phyloP scores from a whole-genome alignment of 139 green algal genomes.

The Ulvella scutata region DNA sequence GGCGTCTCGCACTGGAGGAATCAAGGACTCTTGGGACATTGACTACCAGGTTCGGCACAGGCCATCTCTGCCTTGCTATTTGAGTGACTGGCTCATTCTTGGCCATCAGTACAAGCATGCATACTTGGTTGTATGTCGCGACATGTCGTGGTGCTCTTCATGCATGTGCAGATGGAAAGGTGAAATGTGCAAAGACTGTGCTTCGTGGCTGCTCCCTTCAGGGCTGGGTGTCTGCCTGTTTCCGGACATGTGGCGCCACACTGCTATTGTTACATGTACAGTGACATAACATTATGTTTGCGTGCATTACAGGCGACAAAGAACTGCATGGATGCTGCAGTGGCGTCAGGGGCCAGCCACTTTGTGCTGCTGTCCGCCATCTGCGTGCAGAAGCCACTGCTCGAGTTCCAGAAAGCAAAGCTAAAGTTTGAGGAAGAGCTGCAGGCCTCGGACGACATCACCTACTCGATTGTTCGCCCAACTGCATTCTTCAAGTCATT shows the following conservation, averaged over 20 bases:
- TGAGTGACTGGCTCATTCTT: background rate
- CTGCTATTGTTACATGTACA: no score
- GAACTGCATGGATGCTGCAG: conserved; percentile 71
- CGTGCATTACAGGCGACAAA: conserved; percentile 64
- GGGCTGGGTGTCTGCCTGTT: no score
- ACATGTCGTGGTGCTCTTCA: no score
- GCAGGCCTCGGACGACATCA: conserved; percentile 59
- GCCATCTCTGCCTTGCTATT: background rate
- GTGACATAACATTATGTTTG: no score
- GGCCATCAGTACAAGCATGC: no score
- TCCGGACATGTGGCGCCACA: no score
- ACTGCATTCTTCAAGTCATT: conserved; percentile 99
- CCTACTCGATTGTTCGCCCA: conserved; percentile 89
- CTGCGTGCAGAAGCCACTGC: conserved; percentile 95
- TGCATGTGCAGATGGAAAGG: no score
- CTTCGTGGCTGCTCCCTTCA: no score
- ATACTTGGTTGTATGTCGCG: no score
- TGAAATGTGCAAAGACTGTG: no score
- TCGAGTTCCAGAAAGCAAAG: conserved; percentile 98
- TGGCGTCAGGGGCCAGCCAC: conserved; percentile 48
- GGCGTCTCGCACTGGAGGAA: conserved; percentile 72
- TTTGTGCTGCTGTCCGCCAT: conserved; percentile 96
- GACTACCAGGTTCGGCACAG: conserved; percentile 67
- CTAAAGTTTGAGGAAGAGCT: conserved; percentile 87
- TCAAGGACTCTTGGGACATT: conserved; percentile 87